Base-by-base conservation (phyloP, 1,284 basidiomycete species). In the Microbotryomycetes sp. region DNA sequence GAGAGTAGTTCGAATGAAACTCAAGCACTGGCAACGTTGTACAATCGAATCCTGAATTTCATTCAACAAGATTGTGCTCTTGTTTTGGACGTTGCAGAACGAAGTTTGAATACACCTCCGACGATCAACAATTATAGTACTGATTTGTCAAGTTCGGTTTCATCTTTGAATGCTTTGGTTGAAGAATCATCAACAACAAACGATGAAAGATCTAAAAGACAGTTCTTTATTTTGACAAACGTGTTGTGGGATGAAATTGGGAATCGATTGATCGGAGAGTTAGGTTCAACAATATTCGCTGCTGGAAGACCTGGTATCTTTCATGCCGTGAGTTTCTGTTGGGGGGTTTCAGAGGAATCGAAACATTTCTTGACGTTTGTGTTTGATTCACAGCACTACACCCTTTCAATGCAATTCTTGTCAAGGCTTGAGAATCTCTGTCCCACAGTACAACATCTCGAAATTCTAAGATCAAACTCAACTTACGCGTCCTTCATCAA, bases 241-340 rank as follows among this genome's bases (percentile, higher is more conserved):
- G 88, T 93, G 3, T 78, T 97, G 14, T 96, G 92, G 89, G 85
- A 86, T 23, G 89, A 92, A 74, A 77, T 96, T 36, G 86, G 85
- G 4, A 79, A 81, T 29, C 81, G 86, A 0, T 83, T 97, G 56
- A 85, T 91, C 79, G 85, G 88, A 66, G 88, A 92, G 71, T 78
- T 97, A 42, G 92, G 92, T 0, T 77, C 77, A 32, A 77, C 84
- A 4, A 84, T 98, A 3, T 98, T 97, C 74, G 86, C 93, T 31
- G 89, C 88, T 6, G 94, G 96, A 3, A 83, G 87, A 58, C 89
- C 94, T 5, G 84, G 88, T 62, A 88, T 92, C 63, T 91, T 98
- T 74, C 85, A 89, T 62, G 86, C 86, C 79, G 91, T 91, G 61
- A 61, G 80, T 74, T 12, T 22, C 6, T n/a, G n/a, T n/a, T n/a